Evolutionary conservation across 768 basidiomycete species (phyloP).

Genomic region (Mycena rosella): DNA sequence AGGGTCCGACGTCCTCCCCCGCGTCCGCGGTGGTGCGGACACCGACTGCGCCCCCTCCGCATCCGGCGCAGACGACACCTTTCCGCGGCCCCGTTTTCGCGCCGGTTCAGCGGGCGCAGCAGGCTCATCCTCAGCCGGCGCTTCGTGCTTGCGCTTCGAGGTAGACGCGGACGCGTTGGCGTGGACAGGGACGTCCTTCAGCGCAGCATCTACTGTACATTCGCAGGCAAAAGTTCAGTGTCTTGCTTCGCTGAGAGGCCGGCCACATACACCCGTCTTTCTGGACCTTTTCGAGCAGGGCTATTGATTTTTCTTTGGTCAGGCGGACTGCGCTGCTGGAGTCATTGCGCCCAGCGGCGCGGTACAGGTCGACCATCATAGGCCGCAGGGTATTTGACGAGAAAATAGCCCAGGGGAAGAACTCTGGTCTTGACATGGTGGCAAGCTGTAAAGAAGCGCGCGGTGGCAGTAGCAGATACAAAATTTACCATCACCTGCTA

Average conservation of each 20-base stretch:
- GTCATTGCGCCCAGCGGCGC: not conserved
- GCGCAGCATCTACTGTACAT: slow-evolving; percentile 23
- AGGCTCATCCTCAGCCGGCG: not conserved
- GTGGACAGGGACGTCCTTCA: not conserved
- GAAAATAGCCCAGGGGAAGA: slow-evolving; percentile 33
- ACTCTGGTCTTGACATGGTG: slow-evolving; percentile 23
- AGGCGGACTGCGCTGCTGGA: not conserved
- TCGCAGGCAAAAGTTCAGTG: not conserved
- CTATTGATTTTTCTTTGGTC: slow-evolving; percentile 24
- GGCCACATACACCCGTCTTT: slow-evolving; percentile 31
- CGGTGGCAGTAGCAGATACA: slow-evolving; percentile 11
- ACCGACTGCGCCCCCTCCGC: not conserved
- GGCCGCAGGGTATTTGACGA: slow-evolving; percentile 31
- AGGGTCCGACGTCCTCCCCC: not conserved
- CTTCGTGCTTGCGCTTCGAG: slow-evolving; percentile 32
- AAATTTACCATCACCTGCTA: slow-evolving; percentile 4
- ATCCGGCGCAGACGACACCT: not conserved
- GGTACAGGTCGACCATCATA: slow-evolving; percentile 29
- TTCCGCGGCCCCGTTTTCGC: slow-evolving; percentile 21
- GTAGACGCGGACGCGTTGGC: not conserved
- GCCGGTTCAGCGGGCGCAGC: not conserved
- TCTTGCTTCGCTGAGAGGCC: not conserved
- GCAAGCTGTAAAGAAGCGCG: not conserved
- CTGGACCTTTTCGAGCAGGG: slow-evolving; percentile 27
- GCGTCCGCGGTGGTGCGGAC: not conserved